phyloP scores from a whole-genome alignment of 2,329 filamentous ascomycete genomes.

The Apiospora koreana region DNA sequence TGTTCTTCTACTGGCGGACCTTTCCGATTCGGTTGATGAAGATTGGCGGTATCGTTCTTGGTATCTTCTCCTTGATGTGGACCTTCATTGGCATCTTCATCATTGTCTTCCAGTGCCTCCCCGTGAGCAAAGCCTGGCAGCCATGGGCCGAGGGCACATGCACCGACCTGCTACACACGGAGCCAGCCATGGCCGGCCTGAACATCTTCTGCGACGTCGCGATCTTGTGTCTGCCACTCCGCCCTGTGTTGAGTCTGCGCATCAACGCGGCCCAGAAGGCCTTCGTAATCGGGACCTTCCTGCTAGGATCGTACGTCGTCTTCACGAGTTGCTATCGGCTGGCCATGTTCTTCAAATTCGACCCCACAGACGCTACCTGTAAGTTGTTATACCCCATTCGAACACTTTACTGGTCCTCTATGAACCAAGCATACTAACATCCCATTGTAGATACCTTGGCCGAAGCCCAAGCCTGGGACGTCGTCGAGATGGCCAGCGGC shows the following conservation, averaged over 20 bases:
- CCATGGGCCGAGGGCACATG: background rate
- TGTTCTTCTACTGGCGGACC: constrained; percentile 10
- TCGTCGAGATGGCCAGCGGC: constrained; percentile 8
- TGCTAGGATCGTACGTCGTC: background rate
- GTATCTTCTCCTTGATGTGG: background rate
- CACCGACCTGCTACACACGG: background rate
- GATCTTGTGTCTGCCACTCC: constrained; percentile 2
- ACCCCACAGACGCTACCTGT: background rate
- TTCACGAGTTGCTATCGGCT: constrained; percentile 1
- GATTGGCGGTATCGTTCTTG: background rate
- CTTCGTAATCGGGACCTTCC: background rate
- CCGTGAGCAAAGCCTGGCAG: background rate
- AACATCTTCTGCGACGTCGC: constrained; percentile 5
- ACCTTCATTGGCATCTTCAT: background rate
- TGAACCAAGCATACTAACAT: background rate
- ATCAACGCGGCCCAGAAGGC: background rate
- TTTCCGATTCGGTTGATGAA: background rate
- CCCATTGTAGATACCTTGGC: background rate
- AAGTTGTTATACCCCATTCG: background rate
- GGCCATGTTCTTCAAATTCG: background rate
- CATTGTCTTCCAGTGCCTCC: background rate
- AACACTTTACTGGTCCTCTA: background rate
- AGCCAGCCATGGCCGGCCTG: background rate
- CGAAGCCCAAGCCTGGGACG: constrained; percentile 5
- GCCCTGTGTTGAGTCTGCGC: background rate